A percentile compares a stretch with the other conserved stretches of the same genome.
Conservation (phyloP, 805 yeast genomes). For the Zygoascus flipseniorum region DNA sequence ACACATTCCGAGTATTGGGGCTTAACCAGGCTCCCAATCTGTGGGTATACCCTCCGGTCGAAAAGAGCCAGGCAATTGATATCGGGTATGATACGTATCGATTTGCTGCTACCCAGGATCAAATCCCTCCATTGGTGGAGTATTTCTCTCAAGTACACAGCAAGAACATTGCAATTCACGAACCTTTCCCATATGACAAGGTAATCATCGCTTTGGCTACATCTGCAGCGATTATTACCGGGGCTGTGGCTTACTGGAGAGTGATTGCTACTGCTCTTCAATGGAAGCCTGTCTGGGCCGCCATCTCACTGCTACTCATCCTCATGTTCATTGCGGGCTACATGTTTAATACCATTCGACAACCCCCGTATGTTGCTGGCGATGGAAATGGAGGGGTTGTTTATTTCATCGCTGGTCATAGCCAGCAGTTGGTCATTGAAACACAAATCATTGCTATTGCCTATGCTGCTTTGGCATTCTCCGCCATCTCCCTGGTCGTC, state of each 20-base stretch:
- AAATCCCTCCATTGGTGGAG: constrained; percentile 14
- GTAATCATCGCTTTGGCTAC: constrained; percentile 12
- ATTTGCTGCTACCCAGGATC: constrained; percentile 24
- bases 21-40: constrained; percentile 75
- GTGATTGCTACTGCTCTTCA: constrained; percentile 29
- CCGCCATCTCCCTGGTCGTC: constrained; percentile 49
- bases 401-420: constrained; percentile 60
- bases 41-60: constrained; percentile 49
- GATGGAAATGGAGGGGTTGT: constrained; percentile 34
- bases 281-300: constrained; percentile 65
- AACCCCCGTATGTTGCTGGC: constrained; percentile 45
- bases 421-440: constrained; percentile 75
- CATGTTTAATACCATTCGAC: constrained; percentile 87
- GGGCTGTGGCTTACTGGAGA: not conserved
- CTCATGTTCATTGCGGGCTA: constrained; percentile 78
- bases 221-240: constrained; percentile 4
- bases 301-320: constrained; percentile 49
- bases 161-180: constrained; percentile 21
- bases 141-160: constrained; percentile 17
- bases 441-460: constrained; percentile 74
- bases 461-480: constrained; percentile 59
- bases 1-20: constrained; percentile 43
- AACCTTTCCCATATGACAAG: constrained; percentile 26
- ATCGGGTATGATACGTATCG: constrained; percentile 17
- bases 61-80: constrained; percentile 22